Percentiles rank a stretch among this genome's conserved stretches.
These are phyloP conservation scores for Brassica balearica DNA, from an alignment of 441 rosid genomes.

Conservation along the genomic window DNA sequence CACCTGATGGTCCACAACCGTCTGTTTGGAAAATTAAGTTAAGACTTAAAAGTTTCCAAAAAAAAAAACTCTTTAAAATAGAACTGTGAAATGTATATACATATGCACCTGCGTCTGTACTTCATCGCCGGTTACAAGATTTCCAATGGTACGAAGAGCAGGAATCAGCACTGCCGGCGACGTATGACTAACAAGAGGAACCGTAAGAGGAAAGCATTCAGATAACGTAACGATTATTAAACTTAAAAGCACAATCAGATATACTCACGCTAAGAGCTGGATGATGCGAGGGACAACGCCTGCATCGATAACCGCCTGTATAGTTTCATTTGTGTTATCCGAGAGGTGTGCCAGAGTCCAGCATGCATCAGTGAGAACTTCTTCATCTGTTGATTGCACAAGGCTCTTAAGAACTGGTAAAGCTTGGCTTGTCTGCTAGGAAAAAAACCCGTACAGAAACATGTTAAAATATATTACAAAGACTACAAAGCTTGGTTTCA, in stretches of 20 bases:
- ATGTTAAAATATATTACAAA: conserved; percentile 4
- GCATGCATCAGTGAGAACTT: conserved; percentile 60
- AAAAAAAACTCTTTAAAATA: neutral
- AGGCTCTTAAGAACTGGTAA: conserved; percentile 54
- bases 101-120: conserved; percentile 54
- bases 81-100: conserved; percentile 3
- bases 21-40: conserved; percentile 43
- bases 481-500: neutral
- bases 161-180: conserved; percentile 59
- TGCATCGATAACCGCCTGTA: conserved; percentile 57
- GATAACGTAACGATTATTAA: conserved; percentile 20
- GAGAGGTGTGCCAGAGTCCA: conserved; percentile 60
- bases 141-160: conserved; percentile 64
- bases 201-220: conserved; percentile 28
- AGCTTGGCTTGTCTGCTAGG: conserved; percentile 51
- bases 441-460: conserved; percentile 20
- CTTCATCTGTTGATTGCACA: conserved; percentile 58
- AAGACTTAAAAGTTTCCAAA: neutral
- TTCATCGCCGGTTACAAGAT: conserved; percentile 61
- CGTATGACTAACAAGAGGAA: conserved; percentile 43
- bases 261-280: conserved; percentile 56
- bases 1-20: conserved; percentile 56
- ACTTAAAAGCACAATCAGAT: conserved; percentile 16
- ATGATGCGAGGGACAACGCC: conserved; percentile 56
- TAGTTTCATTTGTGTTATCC: conserved; percentile 56